A percentile compares a stretch with the other conserved stretches of the same genome.
These are phyloP conservation scores for Ganoderma meredithae DNA, from an alignment of 1,284 basidiomycete genomes.

Conservation along the genomic window DNA sequence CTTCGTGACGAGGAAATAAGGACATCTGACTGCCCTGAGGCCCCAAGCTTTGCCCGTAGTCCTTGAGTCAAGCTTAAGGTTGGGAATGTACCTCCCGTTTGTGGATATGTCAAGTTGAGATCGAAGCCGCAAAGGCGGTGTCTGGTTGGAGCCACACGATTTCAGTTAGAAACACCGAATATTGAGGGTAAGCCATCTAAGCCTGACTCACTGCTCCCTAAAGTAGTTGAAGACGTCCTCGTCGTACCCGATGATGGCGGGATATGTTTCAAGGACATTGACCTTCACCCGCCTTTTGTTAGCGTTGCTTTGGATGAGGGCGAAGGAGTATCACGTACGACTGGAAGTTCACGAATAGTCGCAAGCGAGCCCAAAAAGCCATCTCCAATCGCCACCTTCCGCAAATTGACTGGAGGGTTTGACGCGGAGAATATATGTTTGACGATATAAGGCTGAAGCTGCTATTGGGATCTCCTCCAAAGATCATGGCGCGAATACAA, in stretches of 20 bases:
- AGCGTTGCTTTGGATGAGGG: too few relatives aligned
- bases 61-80: conserved; percentile 33
- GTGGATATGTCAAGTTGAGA: conserved; percentile 74
- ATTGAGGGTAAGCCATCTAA: neutral
- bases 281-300: conserved; percentile 43
- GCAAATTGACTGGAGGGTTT: conserved; percentile 69
- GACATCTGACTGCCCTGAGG: neutral
- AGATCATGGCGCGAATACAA: too few relatives aligned
- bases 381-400: conserved; percentile 73
- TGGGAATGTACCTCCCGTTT: conserved; percentile 55
- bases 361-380: conserved; percentile 59
- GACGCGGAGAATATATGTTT: conserved; percentile 68
- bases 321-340: conserved; percentile 41
- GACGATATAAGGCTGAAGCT: conserved; percentile 65
- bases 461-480: too few relatives aligned
- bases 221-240: conserved; percentile 70
- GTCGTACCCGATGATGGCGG: conserved; percentile 75
- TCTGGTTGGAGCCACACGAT: conserved; percentile 21
- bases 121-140: conserved; percentile 56
- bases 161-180: too few relatives aligned
- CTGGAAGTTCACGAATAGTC: conserved; percentile 58
- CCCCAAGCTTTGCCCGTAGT: neutral
- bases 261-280: conserved; percentile 69
- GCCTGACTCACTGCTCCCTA: conserved; percentile 59
- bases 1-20: neutral